Evolutionary conservation across 495 filamentous ascomycete species (phyloP), one percentile per base, ranked within the genome.

Genomic region (Penicillium silybi): DNA sequence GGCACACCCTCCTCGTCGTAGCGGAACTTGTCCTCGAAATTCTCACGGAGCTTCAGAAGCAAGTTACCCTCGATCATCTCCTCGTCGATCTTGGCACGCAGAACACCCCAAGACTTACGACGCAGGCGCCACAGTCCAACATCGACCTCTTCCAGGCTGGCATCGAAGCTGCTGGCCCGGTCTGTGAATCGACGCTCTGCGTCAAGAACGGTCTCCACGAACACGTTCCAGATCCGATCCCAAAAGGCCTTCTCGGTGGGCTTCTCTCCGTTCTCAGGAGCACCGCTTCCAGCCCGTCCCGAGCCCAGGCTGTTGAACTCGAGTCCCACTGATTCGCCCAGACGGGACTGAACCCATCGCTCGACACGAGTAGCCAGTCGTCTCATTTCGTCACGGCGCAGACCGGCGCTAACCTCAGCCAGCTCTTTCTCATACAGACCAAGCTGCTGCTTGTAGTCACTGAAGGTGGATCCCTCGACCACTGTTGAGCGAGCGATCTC

Each of bases 21-120:
- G 49, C 93, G 88, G 80, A 98, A 98, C 65, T 95, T 96, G 71
- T 98, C 93, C 62, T 98, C 93, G 57, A 98, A 98, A 69, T 97
- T 97, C 72, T 98, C 93, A 6, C 93, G 85, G 25, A 98, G 80
- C 69, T 98, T 98, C 52, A 98, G 80, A 7, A 98, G 73, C 46
- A 98, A 80, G 64, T 97, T 98, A 50, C 92, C 92, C 69, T 97
- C 93, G 80, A 92, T 92, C 68, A 97, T 90, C 67, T 98, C 93
- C 66, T 98, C 93, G 18, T 97, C 95, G 57, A 98, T 89, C 72
- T 89, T 95, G 39, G 88, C 85, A 26, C 87, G 80, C 48, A 98
- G 73, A 7, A 91, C 92, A 22, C 84, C 87, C 95, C 95, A 98
- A 29, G 88, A 91, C 74, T 96, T 96, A 52, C 91, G 81, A 50